phyloP scores from a whole-genome alignment of 495 filamentous ascomycete genomes.

The Amorphotheca resinae region DNA sequence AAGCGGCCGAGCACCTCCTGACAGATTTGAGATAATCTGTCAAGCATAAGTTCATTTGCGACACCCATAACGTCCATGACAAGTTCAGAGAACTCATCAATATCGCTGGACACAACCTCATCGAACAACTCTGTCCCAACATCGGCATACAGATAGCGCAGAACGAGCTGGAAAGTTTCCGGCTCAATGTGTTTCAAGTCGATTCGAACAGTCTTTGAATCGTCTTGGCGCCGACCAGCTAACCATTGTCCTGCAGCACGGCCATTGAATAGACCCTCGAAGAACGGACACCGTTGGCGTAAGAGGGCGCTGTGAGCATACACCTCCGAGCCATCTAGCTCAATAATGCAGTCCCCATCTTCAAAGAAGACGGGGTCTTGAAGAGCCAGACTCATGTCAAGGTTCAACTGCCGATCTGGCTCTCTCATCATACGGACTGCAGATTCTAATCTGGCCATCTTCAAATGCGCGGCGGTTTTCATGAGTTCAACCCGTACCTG shows the following conservation, averaged over 20 bases:
- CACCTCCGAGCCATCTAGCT: constrained; percentile 55
- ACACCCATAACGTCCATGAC: constrained; percentile 86
- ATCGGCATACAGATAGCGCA: constrained; percentile 77
- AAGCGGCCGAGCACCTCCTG: constrained; percentile 80
- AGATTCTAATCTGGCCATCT: constrained; percentile 54
- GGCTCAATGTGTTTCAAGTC: constrained; percentile 72
- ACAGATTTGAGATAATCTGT: constrained; percentile 77
- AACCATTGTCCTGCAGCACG: constrained; percentile 78
- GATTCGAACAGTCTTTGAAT: constrained; percentile 48
- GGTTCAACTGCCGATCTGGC: constrained; percentile 47
- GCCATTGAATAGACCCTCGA: constrained; percentile 77
- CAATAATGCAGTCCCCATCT: constrained; percentile 61
- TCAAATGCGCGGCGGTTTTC: constrained; percentile 56
- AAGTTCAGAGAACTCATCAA: constrained; percentile 76
- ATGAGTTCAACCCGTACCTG: constrained; percentile 74
- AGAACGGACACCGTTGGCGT: constrained; percentile 83
- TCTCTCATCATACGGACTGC: constrained; percentile 61
- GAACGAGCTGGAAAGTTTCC: constrained; percentile 61
- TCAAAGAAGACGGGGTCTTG: constrained; percentile 56
- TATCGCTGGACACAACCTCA: constrained; percentile 50
- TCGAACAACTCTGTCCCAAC: constrained; percentile 72
- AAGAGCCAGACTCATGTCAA: constrained; percentile 55
- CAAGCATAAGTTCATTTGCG: constrained; percentile 90
- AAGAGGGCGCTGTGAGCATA: constrained; percentile 64
- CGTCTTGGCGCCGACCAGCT: constrained; percentile 44